These are phyloP conservation scores for Mallotus japonicus DNA, from an alignment of 441 rosid genomes.

Conservation along the genomic window DNA sequence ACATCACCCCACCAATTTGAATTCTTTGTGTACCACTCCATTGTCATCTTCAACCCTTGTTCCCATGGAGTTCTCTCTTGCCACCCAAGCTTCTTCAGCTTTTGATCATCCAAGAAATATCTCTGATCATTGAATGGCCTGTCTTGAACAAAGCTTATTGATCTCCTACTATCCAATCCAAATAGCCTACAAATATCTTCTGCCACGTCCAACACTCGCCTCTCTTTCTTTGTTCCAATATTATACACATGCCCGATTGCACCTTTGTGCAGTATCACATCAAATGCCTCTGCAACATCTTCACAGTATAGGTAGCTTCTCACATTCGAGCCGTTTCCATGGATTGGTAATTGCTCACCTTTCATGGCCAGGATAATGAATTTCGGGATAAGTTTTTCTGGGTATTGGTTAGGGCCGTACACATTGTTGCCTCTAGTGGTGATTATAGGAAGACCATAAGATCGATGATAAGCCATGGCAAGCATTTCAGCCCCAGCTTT, in stretches of 20 bases:
- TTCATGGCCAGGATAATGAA: constrained; percentile 56
- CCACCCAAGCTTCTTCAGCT: constrained; percentile 63
- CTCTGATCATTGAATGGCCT: constrained; percentile 67
- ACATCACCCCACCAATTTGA: constrained; percentile 69
- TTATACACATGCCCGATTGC: constrained; percentile 60
- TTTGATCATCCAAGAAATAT: constrained; percentile 63
- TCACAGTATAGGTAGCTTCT: constrained; percentile 58
- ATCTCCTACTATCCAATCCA: constrained; percentile 34
- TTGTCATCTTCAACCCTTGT: constrained; percentile 51
- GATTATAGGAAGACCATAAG: constrained; percentile 54
- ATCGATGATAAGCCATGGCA: constrained; percentile 60
- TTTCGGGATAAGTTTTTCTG: constrained; percentile 62
- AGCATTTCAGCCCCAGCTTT: constrained; percentile 71
- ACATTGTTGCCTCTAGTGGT: constrained; percentile 63
- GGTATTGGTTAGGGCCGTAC: constrained; percentile 63
- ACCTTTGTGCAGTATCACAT: constrained; percentile 61
- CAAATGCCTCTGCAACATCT: constrained; percentile 70
- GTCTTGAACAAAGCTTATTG: constrained; percentile 47
- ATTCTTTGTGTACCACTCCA: constrained; percentile 55
- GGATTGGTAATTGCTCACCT: constrained; percentile 52
- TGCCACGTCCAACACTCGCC: constrained; percentile 58
- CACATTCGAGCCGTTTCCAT: constrained; percentile 64
- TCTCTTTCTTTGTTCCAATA: constrained; percentile 54
- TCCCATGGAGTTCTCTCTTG: constrained; percentile 52
- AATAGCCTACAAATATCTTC: constrained; percentile 51